phyloP scores from a whole-genome alignment of 129 eudicot species.

The Flaveria bidentis region DNA sequence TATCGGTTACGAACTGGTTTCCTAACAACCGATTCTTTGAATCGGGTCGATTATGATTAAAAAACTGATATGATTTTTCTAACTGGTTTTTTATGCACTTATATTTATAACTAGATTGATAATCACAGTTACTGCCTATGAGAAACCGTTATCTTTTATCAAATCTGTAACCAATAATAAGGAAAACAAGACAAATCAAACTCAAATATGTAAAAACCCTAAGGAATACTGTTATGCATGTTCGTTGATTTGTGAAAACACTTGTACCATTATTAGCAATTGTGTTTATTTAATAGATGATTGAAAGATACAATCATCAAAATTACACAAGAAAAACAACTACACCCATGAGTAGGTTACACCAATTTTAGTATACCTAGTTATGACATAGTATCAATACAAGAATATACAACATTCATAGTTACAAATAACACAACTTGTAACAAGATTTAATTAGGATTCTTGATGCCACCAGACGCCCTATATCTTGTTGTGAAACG shows the following conservation, averaged over 20 bases:
- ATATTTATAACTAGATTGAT: too few relatives aligned
- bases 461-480: conserved; percentile 37
- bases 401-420: conserved; percentile 28
- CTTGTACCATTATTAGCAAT: not conserved
- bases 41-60: too few relatives aligned
- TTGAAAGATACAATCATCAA: conserved; percentile 4
- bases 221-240: not conserved
- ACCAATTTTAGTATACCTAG: not conserved
- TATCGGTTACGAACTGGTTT: too few relatives aligned
- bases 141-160: too few relatives aligned
- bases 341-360: conserved; percentile 17
- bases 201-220: too few relatives aligned
- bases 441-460: conserved; percentile 16
- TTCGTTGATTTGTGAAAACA: not conserved
- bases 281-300: conserved; percentile 9
- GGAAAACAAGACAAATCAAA: too few relatives aligned
- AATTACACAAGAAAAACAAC: conserved; percentile 8
- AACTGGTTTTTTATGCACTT: too few relatives aligned
- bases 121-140: too few relatives aligned
- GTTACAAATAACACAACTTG: conserved; percentile 12
- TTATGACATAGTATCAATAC: conserved; percentile 16
- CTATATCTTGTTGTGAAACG: conserved; percentile 45
- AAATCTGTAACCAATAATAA: too few relatives aligned
- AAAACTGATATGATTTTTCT: too few relatives aligned
- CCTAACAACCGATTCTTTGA: too few relatives aligned